Evolutionary conservation across 164 flowering plant genomes (phyloP), one percentile per base, ranked within the genome.

Genomic region (Taxillus chinensis): DNA sequence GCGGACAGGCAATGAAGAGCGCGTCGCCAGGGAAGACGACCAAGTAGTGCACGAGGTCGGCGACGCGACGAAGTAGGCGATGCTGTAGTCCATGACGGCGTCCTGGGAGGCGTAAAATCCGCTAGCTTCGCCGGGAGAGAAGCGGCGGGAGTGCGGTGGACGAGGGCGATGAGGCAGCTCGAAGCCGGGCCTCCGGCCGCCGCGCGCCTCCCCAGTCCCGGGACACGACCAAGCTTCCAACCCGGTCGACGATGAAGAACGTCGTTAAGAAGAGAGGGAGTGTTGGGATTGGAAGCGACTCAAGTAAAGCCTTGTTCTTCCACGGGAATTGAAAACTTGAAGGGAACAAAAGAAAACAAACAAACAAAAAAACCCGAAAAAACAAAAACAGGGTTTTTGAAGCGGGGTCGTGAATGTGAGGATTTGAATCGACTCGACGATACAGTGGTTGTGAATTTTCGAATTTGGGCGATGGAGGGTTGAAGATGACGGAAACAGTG

Each of bases 141-240:
- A 3, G 78, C 88, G 6, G 92, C 96, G 11, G 96, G 95, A 1
- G 95, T 87, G 54, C 96, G 96, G 62, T 90, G 96, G 60, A 74
- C 71, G 27, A 85, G 67, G 10, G 97, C 90, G 71, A 88, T 90
- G 45, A 79, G 41, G 75, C 98, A 92, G 73, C 90, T 83, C 8
- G 95, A 70, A 4, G 91, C n/a, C n/a, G n/a, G n/a, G n/a, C 95
- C 66, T 86, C 92, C 11, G 87, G 82, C 6, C 95, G 82, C 67
- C 60, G 61, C 59, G 83, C 78, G 15, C 81, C 71, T 67, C 62
- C 66, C 91, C 92, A 86, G 38, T 50, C 68, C 0, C 82, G 80
- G 79, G 87, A 87, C 40, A 90, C 74, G 57, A 75, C 11, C 68
- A 78, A 80, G 73, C 80, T 71, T 4, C 77, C 88, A 3, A 70